A percentile compares a stretch with the other conserved stretches of the same genome.
phyloP scores from a whole-genome alignment of 2,329 filamentous ascomycete genomes.

The Rutstroemia sp. region DNA sequence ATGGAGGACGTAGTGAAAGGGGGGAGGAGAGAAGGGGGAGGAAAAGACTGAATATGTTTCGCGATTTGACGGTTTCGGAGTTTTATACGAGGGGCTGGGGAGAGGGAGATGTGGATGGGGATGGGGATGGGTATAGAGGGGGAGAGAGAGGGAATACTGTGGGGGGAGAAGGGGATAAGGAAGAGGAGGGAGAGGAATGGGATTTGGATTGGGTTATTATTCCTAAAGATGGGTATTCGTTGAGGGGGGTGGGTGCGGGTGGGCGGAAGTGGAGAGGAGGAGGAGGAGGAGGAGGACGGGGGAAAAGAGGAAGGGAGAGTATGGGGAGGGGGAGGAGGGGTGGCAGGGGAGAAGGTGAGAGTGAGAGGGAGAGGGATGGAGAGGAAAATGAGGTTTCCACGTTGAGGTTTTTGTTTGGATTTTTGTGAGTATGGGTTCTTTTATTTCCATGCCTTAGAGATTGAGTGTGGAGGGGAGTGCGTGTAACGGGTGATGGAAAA shows the following conservation, averaged over 20 bases:
- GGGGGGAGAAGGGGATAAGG: too few relatives aligned
- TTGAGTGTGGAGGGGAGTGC: too few relatives aligned
- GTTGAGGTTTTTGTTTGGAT: background rate
- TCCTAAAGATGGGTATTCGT: background rate
- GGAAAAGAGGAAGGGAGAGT: background rate
- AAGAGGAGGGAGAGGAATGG: background rate
- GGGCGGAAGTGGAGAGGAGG: background rate
- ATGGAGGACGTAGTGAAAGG: too few relatives aligned
- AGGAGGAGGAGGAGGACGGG: background rate
- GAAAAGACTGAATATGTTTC: background rate
- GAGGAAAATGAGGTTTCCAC: background rate
- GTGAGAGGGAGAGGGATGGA: background rate
- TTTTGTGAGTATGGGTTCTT: background rate
- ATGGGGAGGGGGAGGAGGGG: background rate
- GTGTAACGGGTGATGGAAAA: too few relatives aligned
- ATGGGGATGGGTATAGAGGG: too few relatives aligned
- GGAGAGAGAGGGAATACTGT: background rate
- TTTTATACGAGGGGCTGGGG: background rate
- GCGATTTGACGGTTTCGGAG: background rate
- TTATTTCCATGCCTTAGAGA: background rate
- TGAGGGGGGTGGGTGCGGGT: background rate
- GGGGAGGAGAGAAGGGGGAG: too few relatives aligned
- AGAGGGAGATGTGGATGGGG: background rate
- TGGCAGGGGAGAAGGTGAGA: background rate
- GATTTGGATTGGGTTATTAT: background rate